These are phyloP conservation scores for Dipteronia sinensis DNA, from an alignment of 345 rosid genomes.

Conservation along the genomic window DNA sequence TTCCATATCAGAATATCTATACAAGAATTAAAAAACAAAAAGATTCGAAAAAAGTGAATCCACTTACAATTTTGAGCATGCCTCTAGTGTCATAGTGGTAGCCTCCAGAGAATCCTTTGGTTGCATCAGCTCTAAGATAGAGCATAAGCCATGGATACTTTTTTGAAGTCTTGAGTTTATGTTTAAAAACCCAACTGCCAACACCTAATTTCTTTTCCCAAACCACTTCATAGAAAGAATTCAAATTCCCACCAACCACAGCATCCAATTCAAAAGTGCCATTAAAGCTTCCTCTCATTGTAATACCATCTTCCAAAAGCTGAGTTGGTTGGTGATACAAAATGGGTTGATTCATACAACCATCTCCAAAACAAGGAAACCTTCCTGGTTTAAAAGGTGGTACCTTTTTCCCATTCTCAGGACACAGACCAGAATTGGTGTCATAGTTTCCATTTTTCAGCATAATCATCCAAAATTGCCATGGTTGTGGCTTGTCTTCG, in stretches of 20 bases:
- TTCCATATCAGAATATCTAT: no score
- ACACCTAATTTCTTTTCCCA: slow-evolving; percentile 75
- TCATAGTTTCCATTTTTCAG: slow-evolving; percentile 89
- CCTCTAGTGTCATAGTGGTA: slow-evolving; percentile 82
- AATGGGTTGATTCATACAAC: slow-evolving; percentile 86
- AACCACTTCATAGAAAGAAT: slow-evolving; percentile 60
- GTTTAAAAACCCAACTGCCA: slow-evolving; percentile 75
- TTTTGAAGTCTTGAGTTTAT: slow-evolving; percentile 63
- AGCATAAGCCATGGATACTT: slow-evolving; percentile 94
- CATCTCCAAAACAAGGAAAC: slow-evolving; percentile 76
- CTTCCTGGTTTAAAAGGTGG: slow-evolving; percentile 49
- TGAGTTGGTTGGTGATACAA: slow-evolving; percentile 56
- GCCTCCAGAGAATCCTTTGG: slow-evolving; percentile 71
- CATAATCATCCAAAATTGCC: slow-evolving; percentile 96
- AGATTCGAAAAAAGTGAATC: background rate
- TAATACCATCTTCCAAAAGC: slow-evolving; percentile 48
- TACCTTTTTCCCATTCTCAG: slow-evolving; percentile 56
- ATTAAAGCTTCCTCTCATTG: slow-evolving; percentile 72
- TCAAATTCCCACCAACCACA: slow-evolving; percentile 16
- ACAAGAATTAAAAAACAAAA: background rate
- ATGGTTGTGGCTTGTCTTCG: slow-evolving; percentile 57
- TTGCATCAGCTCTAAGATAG: slow-evolving; percentile 87
- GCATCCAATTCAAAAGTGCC: slow-evolving; percentile 72
- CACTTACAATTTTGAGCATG: slow-evolving; percentile 68
- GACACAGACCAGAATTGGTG: slow-evolving; percentile 61